phyloP scores from a whole-genome alignment of 495 filamentous ascomycete species.

The Amorphotheca resinae region DNA sequence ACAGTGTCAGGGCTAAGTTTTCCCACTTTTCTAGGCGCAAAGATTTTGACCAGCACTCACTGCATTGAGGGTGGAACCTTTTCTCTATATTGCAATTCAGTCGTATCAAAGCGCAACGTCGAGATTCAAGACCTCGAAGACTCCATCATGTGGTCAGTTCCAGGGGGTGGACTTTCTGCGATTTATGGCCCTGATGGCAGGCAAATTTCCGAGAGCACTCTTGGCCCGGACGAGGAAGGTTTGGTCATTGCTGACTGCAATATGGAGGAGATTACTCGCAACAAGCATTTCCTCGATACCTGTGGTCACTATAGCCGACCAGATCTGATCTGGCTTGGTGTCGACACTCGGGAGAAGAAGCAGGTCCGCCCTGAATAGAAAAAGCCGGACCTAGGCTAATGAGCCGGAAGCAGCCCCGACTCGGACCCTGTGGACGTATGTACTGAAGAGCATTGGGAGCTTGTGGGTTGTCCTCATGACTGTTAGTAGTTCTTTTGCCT shows the following conservation, averaged over 20 bases:
- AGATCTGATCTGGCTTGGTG: slow-evolving; percentile 41
- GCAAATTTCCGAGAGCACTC: slow-evolving; percentile 24
- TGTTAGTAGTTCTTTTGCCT: too few relatives aligned
- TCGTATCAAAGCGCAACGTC: slow-evolving; percentile 23
- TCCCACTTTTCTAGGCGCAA: too few relatives aligned
- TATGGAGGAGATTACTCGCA: slow-evolving; percentile 25
- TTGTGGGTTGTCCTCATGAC: too few relatives aligned
- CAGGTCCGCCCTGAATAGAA: too few relatives aligned
- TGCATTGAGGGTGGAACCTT: slow-evolving; percentile 40
- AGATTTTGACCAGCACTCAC: too few relatives aligned
- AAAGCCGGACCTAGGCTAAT: too few relatives aligned
- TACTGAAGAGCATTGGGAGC: too few relatives aligned
- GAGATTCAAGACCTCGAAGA: slow-evolving; percentile 27
- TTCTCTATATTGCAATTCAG: slow-evolving; percentile 26
- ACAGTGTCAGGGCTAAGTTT: too few relatives aligned
- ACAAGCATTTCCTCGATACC: slow-evolving; percentile 30
- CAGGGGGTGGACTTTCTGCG: slow-evolving; percentile 35
- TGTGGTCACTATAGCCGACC: slow-evolving; percentile 41
- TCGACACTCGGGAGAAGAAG: slow-evolving; percentile 27
- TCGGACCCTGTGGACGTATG: too few relatives aligned
- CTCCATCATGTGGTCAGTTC: slow-evolving; percentile 7
- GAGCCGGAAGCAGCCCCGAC: too few relatives aligned
- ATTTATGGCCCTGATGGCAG: slow-evolving; percentile 43
- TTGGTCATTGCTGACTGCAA: slow-evolving; percentile 38
- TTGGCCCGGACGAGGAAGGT: slow-evolving; percentile 23